Conservation (phyloP, 805 yeast species). For the Ogataea nakhonphanomensis region DNA sequence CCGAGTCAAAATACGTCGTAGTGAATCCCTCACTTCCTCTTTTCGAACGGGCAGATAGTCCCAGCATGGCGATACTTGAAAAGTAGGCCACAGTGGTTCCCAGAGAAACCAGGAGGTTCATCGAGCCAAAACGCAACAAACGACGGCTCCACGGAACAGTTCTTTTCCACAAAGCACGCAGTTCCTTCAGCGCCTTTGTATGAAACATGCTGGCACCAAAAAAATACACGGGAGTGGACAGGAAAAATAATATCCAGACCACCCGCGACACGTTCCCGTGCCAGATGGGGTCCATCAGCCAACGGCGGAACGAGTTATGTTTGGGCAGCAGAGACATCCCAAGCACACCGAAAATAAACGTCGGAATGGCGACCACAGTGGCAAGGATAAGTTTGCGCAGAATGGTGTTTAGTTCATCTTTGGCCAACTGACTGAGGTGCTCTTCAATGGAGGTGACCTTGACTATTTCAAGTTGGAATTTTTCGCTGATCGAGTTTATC, state of each 20-base stretch:
- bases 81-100: slow-evolving; percentile 74
- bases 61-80: slow-evolving; percentile 58
- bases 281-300: slow-evolving; percentile 64
- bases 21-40: slow-evolving; percentile 40
- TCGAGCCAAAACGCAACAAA: slow-evolving; percentile 68
- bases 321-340: slow-evolving; percentile 58
- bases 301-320: slow-evolving; percentile 40
- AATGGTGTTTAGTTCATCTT: slow-evolving; percentile 45
- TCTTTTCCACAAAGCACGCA: slow-evolving; percentile 53
- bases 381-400: slow-evolving; percentile 47
- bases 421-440: slow-evolving; percentile 49
- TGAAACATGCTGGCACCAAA: slow-evolving; percentile 75
- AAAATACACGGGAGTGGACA: slow-evolving; percentile 72
- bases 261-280: slow-evolving; percentile 56
- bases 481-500: slow-evolving; percentile 42
- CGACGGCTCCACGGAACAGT: slow-evolving; percentile 54
- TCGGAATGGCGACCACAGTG: slow-evolving; percentile 53
- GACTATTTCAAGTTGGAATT: slow-evolving; percentile 50
- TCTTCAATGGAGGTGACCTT: slow-evolving; percentile 61
- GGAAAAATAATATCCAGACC: slow-evolving; percentile 61
- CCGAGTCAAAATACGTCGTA: slow-evolving; percentile 76
- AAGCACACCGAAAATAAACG: slow-evolving; percentile 66
- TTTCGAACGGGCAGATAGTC: slow-evolving; percentile 37
- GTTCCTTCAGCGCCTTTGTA: slow-evolving; percentile 57
- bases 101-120: slow-evolving; percentile 68